Evolutionary conservation across 1,284 basidiomycete genomes (phyloP).

Genomic region (Trichosporon sp.): DNA sequence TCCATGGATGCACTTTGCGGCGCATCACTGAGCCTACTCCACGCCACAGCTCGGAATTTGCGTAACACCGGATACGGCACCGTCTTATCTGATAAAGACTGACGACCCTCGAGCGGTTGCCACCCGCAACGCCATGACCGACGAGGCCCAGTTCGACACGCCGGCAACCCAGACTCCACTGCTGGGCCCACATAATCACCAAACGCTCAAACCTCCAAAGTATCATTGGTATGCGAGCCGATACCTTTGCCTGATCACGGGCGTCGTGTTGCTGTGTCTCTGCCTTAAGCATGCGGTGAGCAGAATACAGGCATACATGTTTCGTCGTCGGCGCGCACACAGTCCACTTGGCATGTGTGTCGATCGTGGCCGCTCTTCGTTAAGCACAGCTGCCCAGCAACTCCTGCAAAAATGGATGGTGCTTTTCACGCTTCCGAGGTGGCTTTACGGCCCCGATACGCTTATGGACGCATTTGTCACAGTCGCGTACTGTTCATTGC

Average conservation of each 20-base stretch:
- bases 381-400: background rate
- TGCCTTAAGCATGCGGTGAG: background rate
- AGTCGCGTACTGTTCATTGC: constrained; percentile 31
- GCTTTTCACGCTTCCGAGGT: constrained; percentile 35
- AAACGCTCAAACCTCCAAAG: background rate
- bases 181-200: background rate
- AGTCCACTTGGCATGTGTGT: too few species aligned
- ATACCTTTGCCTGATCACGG: constrained; percentile 29
- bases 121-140: background rate
- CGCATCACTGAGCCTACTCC: too few species aligned
- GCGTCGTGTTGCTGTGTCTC: constrained; percentile 24
- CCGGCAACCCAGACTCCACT: background rate
- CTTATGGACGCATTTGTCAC: constrained; percentile 39
- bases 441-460: constrained; percentile 43
- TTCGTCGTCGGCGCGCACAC: background rate
- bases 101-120: background rate
- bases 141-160: background rate
- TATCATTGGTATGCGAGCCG: constrained; percentile 35
- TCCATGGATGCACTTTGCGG: too few species aligned
- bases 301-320: background rate
- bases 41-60: background rate
- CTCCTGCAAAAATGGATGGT: constrained; percentile 21
- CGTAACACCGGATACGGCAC: background rate
- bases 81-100: background rate
- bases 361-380: background rate